Evolutionary conservation across 2,329 filamentous ascomycete species (phyloP), one percentile per base, ranked within the genome.

Genomic region (Phyllosticta citribraziliensis): DNA sequence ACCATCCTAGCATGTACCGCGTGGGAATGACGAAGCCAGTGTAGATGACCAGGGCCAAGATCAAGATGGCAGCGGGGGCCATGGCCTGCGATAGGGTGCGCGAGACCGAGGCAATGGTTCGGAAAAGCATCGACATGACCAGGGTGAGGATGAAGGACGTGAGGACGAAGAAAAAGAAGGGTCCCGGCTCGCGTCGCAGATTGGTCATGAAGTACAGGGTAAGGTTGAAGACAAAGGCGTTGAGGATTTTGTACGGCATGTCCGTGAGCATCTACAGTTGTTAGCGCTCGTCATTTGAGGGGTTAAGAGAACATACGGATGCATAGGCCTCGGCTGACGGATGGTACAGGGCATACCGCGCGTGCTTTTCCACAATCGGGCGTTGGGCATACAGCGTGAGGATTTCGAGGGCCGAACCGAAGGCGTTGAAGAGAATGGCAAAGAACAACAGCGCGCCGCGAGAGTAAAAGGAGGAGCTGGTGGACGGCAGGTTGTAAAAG

Each of bases 361-460:
- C 74, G 66, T 96, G 91, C 72, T 96, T 96, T 70, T 96, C 90
- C 61, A 96, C 88, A 67, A 96, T 94, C 1, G 88, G 88, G 25
- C 91, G 87, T 81, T 95, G 89, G 1, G 88, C 82, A 69, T 91
- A 96, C 2, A 95, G 80, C 0, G 88, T 90, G 27, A 92, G 74
- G 72, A 93, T 92, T 73, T 92, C 88, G 25, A 92, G 80, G 59
- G 86, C 86, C 70, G 83, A 86, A 61, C 84, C 80, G 69, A 92
- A 91, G 56, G 88, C 89, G 71, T 92, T 92, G 74, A 92, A 83
- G 63, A 95, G 77, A 69, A 90, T 83, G 65, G 88, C 87, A 69
- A 94, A 92, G 82, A 94, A 95, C 52, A 95, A 77, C 12, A 94
- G 78, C 30, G 87, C 85, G 65, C 87, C 88, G 64, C 89, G 84